These are phyloP conservation scores for Proliferodiscus dingleyae DNA, from an alignment of 2,329 filamentous ascomycete species.

Conservation along the genomic window DNA sequence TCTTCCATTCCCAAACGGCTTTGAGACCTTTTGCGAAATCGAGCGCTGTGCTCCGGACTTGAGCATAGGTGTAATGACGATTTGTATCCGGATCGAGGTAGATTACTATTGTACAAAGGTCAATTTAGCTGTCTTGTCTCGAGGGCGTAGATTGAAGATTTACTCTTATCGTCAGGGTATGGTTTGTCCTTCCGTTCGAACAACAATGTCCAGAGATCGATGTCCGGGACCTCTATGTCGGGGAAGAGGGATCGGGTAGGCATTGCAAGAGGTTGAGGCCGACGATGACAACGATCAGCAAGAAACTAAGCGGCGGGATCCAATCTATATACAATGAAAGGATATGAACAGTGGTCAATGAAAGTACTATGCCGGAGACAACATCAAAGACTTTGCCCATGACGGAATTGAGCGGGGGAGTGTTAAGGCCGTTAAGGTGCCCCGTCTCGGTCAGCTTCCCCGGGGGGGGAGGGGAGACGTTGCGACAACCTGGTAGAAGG, in stretches of 20 bases:
- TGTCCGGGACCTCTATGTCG: conserved; percentile 60
- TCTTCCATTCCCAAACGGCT: conserved; percentile 70
- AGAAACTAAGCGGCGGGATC: conserved; percentile 25
- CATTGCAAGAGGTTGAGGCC: conserved; percentile 28
- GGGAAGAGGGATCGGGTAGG: conserved; percentile 25
- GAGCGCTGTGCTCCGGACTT: conserved; percentile 59
- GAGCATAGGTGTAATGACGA: conserved; percentile 63
- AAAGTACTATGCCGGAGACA: conserved; percentile 22
- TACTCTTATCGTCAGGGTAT: conserved; percentile 71
- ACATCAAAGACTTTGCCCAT: conserved; percentile 20
- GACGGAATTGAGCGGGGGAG: not conserved
- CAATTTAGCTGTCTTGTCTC: not conserved
- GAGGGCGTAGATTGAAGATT: conserved; percentile 3
- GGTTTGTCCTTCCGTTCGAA: conserved; percentile 62
- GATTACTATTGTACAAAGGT: conserved; percentile 53
- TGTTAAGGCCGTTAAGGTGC: no score
- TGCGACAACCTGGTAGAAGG: no score
- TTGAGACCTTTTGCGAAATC: conserved; percentile 79
- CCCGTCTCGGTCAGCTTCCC: no score
- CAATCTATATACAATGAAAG: conserved; percentile 24
- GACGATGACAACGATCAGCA: conserved; percentile 22
- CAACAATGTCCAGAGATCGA: conserved; percentile 73
- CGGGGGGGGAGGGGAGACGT: no score
- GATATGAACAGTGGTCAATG: conserved; percentile 15
- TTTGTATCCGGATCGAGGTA: conserved; percentile 70